phyloP scores from a whole-genome alignment of 805 yeast genomes.

The Candida endomychidarum region DNA sequence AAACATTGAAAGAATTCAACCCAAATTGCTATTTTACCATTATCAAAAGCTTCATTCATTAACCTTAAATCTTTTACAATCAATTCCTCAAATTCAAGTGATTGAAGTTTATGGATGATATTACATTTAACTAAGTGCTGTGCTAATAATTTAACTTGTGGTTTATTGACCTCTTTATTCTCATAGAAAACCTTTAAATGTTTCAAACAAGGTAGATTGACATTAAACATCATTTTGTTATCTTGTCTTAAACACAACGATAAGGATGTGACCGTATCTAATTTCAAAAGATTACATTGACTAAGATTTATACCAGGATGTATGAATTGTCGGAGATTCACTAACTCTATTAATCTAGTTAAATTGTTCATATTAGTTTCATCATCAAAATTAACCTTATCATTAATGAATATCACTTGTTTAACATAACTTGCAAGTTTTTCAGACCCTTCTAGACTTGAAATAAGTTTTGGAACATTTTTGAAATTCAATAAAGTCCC shows the following conservation, averaged over 20 bases:
- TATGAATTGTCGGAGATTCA: neutral
- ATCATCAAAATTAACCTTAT: conserved; percentile 4
- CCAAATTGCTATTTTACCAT: conserved; percentile 21
- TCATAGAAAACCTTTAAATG: conserved; percentile 18
- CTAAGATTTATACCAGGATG: conserved; percentile 3
- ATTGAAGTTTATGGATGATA: conserved; percentile 10
- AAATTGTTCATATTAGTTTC: neutral
- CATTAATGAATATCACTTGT: conserved; percentile 6
- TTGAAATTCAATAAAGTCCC: conserved; percentile 21
- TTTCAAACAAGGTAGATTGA: conserved; percentile 13
- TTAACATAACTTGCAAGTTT: conserved; percentile 7
- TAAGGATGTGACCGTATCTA: neutral
- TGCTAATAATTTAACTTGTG: conserved; percentile 14
- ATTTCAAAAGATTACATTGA: neutral
- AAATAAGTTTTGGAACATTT: conserved; percentile 14
- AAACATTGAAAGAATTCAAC: conserved; percentile 18
- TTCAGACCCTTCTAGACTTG: conserved; percentile 14
- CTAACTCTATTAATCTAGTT: neutral
- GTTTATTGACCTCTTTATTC: conserved; percentile 7
- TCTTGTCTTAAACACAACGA: conserved; percentile 7
- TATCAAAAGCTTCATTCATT: conserved; percentile 19
- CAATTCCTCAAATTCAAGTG: conserved; percentile 19
- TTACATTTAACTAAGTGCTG: conserved; percentile 3
- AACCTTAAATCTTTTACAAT: conserved; percentile 15
- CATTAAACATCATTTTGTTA: neutral